Evolutionary conservation across 164 flowering plant genomes (phyloP), one percentile per base, ranked within the genome.

Genomic region (Cinnamomum chago): DNA sequence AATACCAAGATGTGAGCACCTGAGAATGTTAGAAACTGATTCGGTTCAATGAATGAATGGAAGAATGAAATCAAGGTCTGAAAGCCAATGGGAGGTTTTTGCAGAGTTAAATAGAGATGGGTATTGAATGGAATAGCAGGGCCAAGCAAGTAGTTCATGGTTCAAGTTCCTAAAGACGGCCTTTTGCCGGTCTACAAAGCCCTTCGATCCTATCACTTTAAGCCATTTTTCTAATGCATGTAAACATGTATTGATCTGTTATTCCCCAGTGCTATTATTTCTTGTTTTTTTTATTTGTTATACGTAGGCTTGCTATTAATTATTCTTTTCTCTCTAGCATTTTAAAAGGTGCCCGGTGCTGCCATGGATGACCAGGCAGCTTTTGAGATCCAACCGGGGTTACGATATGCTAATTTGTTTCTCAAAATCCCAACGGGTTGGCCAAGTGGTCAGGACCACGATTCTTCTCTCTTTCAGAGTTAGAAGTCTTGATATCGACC

Each of bases 111-210:
- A 81, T 84, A 85, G 82, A 73, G 76, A 58, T 27, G 20, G 67
- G 62, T 35, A 18, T 17, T 14, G 28, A 27, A 70, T 58, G 67
- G 72, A 75, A 74, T 77, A 80, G 80, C 72, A 70, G 33, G 65
- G 60, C 70, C 72, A 79, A 76, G 67, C 51, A 50, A 58, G 13
- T 70, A 74, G 50, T 25, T n/a, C 35, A 28, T 80, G 86, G 83
- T 83, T 83, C 88, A 84, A 86, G 87, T 86, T 84, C 85, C 90
- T 79, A 78, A 79, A 76, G 62, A 58, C 73, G 30, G 76, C 76
- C 78, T 78, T 84, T 84, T 83, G 73, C 79, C 79, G 33, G 78
- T 62, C 73, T 28, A 22, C 47, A 70, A 47, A 35, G 27, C 28
- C 71, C 10, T 72, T 23, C 60, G 74, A 30, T 30, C 5, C 35